phyloP scores from a whole-genome alignment of 345 rosid genomes.

The Mangifera indica region DNA sequence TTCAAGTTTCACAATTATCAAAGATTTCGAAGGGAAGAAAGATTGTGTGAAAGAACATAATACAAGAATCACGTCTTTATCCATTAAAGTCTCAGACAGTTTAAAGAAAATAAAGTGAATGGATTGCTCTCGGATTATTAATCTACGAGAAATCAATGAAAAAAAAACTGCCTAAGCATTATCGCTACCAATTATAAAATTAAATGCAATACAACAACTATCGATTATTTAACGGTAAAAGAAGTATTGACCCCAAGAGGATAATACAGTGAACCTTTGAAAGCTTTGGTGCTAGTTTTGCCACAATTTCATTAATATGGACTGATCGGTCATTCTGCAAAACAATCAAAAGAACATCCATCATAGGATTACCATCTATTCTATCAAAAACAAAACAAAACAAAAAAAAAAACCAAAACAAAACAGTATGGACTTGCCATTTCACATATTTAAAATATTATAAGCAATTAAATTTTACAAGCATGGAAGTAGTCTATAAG shows the following conservation, averaged over 20 bases:
- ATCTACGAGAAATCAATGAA: neutral
- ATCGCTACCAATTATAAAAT: neutral
- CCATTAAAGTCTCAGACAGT: neutral
- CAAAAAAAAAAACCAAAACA: too few species aligned
- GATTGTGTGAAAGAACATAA: neutral
- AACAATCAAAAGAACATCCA: slow-evolving; percentile 13
- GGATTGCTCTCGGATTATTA: neutral
- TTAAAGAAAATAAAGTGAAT: neutral
- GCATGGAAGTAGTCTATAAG: neutral
- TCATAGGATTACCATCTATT: slow-evolving; percentile 1
- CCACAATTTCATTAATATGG: slow-evolving; percentile 48
- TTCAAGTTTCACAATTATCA: neutral
- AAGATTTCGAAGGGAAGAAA: neutral
- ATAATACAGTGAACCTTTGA: slow-evolving; percentile 47
- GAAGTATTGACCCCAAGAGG: slow-evolving; percentile 18
- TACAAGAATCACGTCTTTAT: neutral
- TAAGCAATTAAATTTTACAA: neutral
- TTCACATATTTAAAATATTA: neutral
- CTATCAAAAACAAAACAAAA: slow-evolving; percentile 9
- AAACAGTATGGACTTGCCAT: neutral
- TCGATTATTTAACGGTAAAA: neutral
- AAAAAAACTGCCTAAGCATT: neutral
- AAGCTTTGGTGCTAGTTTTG: slow-evolving; percentile 46
- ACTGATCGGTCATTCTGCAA: slow-evolving; percentile 47
- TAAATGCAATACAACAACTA: too few species aligned